Conservation (phyloP, 148 eudicot genomes). For the Arctostaphylos glauca region DNA sequence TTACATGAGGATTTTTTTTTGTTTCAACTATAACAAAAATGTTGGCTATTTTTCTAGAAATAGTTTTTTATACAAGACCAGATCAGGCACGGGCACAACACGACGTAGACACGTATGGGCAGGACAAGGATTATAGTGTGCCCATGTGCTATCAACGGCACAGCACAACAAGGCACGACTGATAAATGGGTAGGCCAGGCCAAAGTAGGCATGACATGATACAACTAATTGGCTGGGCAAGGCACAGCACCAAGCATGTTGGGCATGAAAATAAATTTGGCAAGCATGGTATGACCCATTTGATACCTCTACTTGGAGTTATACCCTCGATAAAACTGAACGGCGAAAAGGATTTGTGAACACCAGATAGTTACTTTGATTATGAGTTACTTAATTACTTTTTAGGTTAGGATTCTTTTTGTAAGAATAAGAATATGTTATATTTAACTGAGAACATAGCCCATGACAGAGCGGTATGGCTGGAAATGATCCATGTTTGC, state of each 20-base stretch:
- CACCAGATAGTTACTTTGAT: neutral
- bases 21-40: no score
- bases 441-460: neutral
- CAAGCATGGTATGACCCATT: neutral
- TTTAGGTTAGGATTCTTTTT: neutral
- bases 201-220: no score
- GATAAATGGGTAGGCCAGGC: no score
- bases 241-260: neutral
- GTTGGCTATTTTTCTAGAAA: no score
- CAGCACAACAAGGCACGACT: no score
- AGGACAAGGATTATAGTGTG: no score
- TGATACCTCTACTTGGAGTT: neutral
- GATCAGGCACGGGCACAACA: neutral
- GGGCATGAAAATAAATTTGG: neutral
- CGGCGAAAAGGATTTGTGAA: neutral
- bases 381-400: neutral
- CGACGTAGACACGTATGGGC: neutral
- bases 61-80: no score
- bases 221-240: neutral
- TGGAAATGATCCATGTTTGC: neutral
- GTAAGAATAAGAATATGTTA: neutral
- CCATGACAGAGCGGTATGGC: neutral
- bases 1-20: no score
- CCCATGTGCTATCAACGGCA: no score
- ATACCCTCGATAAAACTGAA: neutral